Evolutionary conservation across 306 rosid genomes (phyloP).

Genomic region (Senna tora): DNA sequence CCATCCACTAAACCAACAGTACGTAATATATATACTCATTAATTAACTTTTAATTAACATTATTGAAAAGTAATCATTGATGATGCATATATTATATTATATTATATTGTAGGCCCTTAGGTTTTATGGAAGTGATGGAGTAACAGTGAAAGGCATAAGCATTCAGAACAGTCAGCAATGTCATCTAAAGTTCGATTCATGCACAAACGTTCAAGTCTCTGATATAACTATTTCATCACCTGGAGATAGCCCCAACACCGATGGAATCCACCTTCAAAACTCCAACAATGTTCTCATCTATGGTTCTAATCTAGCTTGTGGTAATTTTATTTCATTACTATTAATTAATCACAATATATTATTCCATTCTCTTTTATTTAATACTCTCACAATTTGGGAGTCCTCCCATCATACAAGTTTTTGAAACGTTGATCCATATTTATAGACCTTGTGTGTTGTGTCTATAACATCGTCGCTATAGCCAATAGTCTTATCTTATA

Average conservation of each 20-base stretch:
- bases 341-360: no score
- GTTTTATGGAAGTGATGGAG: conserved; percentile 70
- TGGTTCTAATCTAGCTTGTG: conserved; percentile 64
- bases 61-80: background rate
- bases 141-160: conserved; percentile 65
- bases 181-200: conserved; percentile 70
- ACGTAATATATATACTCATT: conserved; percentile 9
- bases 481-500: no score
- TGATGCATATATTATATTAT: no score
- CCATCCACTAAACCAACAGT: conserved; percentile 73
- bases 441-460: no score
- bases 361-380: no score
- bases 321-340: no score
- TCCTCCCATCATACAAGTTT: no score
- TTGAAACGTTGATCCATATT: no score
- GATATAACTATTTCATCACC: conserved; percentile 58
- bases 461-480: no score
- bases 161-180: conserved; percentile 73
- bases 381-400: no score
- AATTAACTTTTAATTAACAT: no score
- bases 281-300: conserved; percentile 56
- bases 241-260: conserved; percentile 76
- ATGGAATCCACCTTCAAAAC: conserved; percentile 82
- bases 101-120: conserved; percentile 80
- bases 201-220: conserved; percentile 63